Evolutionary conservation across 352 stramenopile species (phyloP), one percentile per base, ranked within the genome.

Genomic region (Phytophthora idaei): DNA sequence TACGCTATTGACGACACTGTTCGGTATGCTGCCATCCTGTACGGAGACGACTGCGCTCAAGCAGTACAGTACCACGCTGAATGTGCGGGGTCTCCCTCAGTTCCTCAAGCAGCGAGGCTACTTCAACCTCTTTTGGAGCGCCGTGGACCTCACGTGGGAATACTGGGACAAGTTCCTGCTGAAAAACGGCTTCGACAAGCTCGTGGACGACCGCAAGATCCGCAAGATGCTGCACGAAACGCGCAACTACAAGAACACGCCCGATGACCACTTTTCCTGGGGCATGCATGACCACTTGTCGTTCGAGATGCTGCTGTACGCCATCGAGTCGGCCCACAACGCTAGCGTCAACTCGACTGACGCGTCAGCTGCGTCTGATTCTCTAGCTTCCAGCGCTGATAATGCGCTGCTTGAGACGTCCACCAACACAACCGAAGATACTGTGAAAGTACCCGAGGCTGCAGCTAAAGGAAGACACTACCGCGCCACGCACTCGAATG

Each of bases 111-210:
- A 80, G n/a, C 73, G 75, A 5, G 81, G 80, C 10, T 90, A 92
- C 56, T 88, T 80, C 37, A 90, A 89, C 55, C 67, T 90, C 53
- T 90, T 90, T 61, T 92, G 80, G 80, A 84, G 78, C 54, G 84
- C 81, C 1, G 80, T 87, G 27, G 76, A 90, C 34, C 57, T 89
- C 17, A 77, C 74, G 31, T 89, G 80, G 76, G 84, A 90, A 52
- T 83, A 89, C 57, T 89, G 82, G 81, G 77, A 90, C 53, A 81
- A 85, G 49, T 90, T 92, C 14, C 50, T 90, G 25, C 46, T 75
- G 9, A 72, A 72, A 5, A 89, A 92, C 58, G 80, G 78, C 17
- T 92, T 92, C 41, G 81, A 92, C 54, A 87, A 87, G 65, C 71
- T 90, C 31, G 78, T 90, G 9, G 81, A 89, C 36, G 80, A 89